phyloP scores from a whole-genome alignment of 495 filamentous ascomycete genomes.

The Bacidia rubella region DNA sequence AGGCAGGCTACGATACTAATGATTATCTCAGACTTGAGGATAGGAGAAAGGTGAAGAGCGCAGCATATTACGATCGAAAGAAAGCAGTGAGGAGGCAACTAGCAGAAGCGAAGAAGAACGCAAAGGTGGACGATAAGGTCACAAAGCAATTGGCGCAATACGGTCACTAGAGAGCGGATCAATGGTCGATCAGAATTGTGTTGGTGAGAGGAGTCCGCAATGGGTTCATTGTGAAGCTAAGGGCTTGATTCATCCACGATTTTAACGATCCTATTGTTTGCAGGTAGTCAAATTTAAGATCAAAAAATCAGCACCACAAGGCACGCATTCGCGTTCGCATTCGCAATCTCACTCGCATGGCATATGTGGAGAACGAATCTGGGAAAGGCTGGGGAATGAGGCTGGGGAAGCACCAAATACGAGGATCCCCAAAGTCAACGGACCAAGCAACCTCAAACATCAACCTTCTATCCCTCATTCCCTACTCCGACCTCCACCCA shows the following conservation, averaged over 20 bases:
- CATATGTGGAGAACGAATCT: no score
- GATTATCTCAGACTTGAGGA: constrained; percentile 69
- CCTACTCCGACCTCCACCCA: no score
- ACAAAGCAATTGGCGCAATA: constrained; percentile 56
- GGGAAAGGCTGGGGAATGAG: no score
- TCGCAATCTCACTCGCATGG: no score
- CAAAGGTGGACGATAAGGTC: constrained; percentile 65
- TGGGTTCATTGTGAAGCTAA: neutral
- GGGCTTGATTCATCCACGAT: neutral
- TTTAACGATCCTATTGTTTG: neutral
- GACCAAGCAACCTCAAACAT: no score
- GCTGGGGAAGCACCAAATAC: no score
- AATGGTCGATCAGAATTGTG: neutral
- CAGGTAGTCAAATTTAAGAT: constrained; percentile 8
- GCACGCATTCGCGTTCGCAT: no score
- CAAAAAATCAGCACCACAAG: constrained; percentile 19
- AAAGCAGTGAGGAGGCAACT: constrained; percentile 83
- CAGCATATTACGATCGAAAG: constrained; percentile 99
- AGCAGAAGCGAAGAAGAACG: constrained; percentile 79
- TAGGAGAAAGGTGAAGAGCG: constrained; percentile 95
- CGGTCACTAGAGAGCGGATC: constrained; percentile 47
- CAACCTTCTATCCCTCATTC: no score
- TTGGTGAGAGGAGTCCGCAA: neutral
- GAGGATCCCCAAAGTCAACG: no score
- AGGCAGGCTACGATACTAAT: no score